phyloP scores from a whole-genome alignment of 148 eudicot species.

The Vaccinium vitisidaea region DNA sequence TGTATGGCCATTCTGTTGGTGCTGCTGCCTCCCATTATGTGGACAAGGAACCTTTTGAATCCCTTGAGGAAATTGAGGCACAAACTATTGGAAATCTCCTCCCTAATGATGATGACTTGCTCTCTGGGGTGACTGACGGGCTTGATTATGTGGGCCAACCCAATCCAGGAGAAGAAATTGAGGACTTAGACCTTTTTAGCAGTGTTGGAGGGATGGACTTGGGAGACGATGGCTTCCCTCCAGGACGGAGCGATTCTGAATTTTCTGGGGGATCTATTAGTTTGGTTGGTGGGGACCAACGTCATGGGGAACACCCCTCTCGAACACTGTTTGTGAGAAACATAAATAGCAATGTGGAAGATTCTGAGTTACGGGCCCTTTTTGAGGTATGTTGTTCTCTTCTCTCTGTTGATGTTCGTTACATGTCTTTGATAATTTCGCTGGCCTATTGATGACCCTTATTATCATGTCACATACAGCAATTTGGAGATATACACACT shows the following conservation, averaged over 20 bases:
- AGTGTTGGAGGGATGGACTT: slow-evolving; percentile 87
- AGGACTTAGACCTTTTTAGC: slow-evolving; percentile 72
- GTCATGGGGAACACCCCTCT: slow-evolving; percentile 44
- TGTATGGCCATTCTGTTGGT: slow-evolving; percentile 53
- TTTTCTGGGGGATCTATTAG: slow-evolving; percentile 29
- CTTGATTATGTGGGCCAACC: slow-evolving; percentile 37
- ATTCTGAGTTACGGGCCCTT: slow-evolving; percentile 61
- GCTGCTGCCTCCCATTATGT: slow-evolving; percentile 54
- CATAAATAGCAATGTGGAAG: slow-evolving; percentile 68
- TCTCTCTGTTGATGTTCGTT: not conserved
- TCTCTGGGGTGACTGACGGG: slow-evolving; percentile 72
- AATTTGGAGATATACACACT: slow-evolving; percentile 75
- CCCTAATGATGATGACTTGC: slow-evolving; percentile 84
- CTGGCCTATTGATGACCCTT: slow-evolving; percentile 2
- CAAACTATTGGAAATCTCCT: slow-evolving; percentile 91
- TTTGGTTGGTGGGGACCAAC: slow-evolving; percentile 31
- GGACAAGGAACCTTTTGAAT: slow-evolving; percentile 63
- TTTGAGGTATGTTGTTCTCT: slow-evolving; percentile 52
- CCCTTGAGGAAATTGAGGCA: slow-evolving; percentile 90
- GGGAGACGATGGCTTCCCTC: slow-evolving; percentile 58
- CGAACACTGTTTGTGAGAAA: slow-evolving; percentile 83
- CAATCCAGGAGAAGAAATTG: slow-evolving; percentile 48
- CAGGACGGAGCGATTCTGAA: slow-evolving; percentile 37
- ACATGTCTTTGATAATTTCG: not conserved
- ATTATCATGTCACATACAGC: slow-evolving; percentile 37